Base-by-base conservation (phyloP, 176 grass and related monocot genomes). In the Oryza coarctata region DNA sequence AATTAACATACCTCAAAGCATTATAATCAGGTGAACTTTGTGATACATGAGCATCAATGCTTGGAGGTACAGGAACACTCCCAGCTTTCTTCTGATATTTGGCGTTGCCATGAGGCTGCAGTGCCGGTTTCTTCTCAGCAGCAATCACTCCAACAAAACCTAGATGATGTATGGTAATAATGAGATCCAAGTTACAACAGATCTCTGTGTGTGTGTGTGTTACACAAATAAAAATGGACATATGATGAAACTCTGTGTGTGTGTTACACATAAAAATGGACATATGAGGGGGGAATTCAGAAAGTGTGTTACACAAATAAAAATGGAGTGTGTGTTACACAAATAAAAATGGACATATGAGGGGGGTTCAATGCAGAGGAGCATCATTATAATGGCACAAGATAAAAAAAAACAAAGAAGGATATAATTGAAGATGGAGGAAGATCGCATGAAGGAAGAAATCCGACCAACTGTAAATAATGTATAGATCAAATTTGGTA, bases 71-170 rank as follows among this genome's bases (percentile, higher is more conserved):
- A 80, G 63, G 76, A 61, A 1, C 32, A 49, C 27, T 76, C 23
- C 18, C 65, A 82, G 29, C 79, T 63, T 82, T 82, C 35, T 71
- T 82, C 23, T 52, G 26, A 87, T 20, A 61, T 69, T 76, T 77
- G 26, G 52, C 29, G 55, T 65, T 67, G 26, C 47, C 63, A 71
- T 31, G 40, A 77, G 39, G 17, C 25, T 72, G 72, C 65, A 78
- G 20, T 35, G 34, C 41, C 9, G 71, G 40, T 85, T 86, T 86
- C 73, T 82, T 86, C 73, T 82, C 78, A 45, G 78, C 73, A 72
- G 72, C 71, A 66, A 83, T 58, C 87, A 34, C 77, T 66, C 66
- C 78, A 86, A 13, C 71, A 71, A 61, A 82, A 82, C 78, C 88
- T 89, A 85, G 32, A 82, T 36, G 38, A 60, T 27, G 36, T 23